Percentiles rank a stretch among this genome's conserved stretches.
These are phyloP conservation scores for Myxozyma mucilagina DNA, from an alignment of 805 yeast species.

Conservation along the genomic window DNA sequence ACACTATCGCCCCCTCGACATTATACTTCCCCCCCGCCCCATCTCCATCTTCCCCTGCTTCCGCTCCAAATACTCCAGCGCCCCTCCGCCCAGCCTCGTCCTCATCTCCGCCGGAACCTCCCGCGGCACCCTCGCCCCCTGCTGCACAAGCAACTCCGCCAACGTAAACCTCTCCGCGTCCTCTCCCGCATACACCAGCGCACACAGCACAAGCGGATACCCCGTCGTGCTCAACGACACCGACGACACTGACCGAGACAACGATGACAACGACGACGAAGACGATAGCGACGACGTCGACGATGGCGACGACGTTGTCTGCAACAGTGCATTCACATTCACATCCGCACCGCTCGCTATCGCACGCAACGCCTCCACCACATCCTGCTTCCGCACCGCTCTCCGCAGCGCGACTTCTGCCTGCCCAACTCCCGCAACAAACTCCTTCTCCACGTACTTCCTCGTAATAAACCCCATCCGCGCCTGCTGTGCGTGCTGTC, in stretches of 20 bases:
- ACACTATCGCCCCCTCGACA: neutral
- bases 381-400: slow-evolving; percentile 40
- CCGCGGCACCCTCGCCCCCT: slow-evolving; percentile 41
- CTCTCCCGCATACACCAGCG: slow-evolving; percentile 38
- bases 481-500: slow-evolving; percentile 12
- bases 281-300: slow-evolving; percentile 1
- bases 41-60: slow-evolving; percentile 4
- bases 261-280: slow-evolving; percentile 2
- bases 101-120: slow-evolving; percentile 21
- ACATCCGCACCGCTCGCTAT: slow-evolving; percentile 46
- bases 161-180: slow-evolving; percentile 39
- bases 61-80: slow-evolving; percentile 11
- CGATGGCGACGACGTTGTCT: neutral
- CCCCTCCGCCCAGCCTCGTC: slow-evolving; percentile 8
- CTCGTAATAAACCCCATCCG: slow-evolving; percentile 55
- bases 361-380: slow-evolving; percentile 39
- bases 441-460: slow-evolving; percentile 63
- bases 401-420: slow-evolving; percentile 41
- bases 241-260: neutral
- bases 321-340: no score
- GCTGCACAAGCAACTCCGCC: slow-evolving; percentile 44
- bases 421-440: slow-evolving; percentile 38
- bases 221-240: neutral
- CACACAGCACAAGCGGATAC: slow-evolving; percentile 40
- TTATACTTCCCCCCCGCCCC: neutral